These are phyloP conservation scores for Pezicula radicicola DNA, from an alignment of 2,329 filamentous ascomycete species.

Conservation along the genomic window DNA sequence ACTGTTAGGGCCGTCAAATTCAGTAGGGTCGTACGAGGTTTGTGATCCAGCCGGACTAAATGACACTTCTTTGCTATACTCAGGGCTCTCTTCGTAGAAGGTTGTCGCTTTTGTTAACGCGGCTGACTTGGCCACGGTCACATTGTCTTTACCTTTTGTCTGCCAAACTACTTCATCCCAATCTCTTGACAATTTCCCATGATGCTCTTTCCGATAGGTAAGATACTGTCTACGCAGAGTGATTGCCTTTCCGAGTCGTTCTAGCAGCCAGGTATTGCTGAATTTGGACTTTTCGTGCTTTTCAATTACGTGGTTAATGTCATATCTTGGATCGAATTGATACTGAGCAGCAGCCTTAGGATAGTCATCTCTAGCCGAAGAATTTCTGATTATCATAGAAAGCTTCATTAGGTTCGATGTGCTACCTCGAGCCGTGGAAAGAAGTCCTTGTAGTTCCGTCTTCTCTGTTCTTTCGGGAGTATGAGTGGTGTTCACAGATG, in stretches of 20 bases:
- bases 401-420: constrained; percentile 4
- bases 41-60: background rate
- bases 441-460: background rate
- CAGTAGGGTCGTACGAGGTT: background rate
- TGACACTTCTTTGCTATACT: background rate
- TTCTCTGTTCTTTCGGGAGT: background rate
- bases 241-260: constrained; percentile 22
- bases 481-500: background rate
- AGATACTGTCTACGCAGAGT: constrained; percentile 24
- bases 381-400: constrained; percentile 5
- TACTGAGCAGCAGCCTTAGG: background rate
- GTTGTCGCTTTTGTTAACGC: background rate
- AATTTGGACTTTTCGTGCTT: constrained; percentile 1
- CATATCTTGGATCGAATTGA: background rate
- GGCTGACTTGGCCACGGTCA: background rate
- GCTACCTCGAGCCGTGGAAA: background rate
- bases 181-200: constrained; percentile 6
- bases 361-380: constrained; percentile 5
- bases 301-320: constrained; percentile 6
- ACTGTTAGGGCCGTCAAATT: background rate
- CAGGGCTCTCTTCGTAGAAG: background rate
- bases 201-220: constrained; percentile 23
- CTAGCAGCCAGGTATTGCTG: constrained; percentile 8
- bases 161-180: background rate
- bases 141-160: background rate